phyloP scores from a whole-genome alignment of 2,329 filamentous ascomycete genomes.

The Phialemonium atrogriseum region DNA sequence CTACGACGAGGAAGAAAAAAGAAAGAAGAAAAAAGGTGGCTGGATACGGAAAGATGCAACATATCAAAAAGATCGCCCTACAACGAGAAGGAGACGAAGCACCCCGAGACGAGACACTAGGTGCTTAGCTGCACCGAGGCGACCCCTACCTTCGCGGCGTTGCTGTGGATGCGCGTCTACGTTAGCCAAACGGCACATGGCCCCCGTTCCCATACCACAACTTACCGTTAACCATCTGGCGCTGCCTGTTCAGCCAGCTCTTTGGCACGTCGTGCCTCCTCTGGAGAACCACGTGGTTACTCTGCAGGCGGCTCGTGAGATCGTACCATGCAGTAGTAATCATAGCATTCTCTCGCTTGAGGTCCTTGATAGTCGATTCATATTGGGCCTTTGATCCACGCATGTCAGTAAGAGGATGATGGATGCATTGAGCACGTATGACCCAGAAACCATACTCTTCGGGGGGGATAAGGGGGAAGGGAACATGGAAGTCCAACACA shows the following conservation, averaged over 20 bases:
- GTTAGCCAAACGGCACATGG: no score
- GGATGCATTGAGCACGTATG: no score
- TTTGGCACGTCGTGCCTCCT: constrained; percentile 65
- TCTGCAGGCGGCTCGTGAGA: constrained; percentile 68
- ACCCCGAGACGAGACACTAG: no score
- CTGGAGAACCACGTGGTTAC: constrained; percentile 73
- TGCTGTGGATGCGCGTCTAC: constrained; percentile 27
- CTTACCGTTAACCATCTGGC: constrained; percentile 58
- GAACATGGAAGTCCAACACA: constrained; percentile 1
- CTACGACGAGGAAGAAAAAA: neutral
- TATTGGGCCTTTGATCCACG: constrained; percentile 32
- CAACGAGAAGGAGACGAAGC: neutral
- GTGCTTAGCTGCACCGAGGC: constrained; percentile 15
- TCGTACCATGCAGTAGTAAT: constrained; percentile 85
- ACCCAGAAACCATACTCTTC: no score
- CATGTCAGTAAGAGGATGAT: constrained; percentile 3
- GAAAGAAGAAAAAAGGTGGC: neutral
- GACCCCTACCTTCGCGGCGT: constrained; percentile 37
- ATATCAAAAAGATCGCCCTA: neutral
- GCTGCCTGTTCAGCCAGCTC: constrained; percentile 81
- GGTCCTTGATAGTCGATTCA: constrained; percentile 54
- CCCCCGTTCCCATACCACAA: no score
- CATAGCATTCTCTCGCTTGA: constrained; percentile 69
- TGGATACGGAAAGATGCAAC: neutral
- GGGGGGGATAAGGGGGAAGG: neutral